These are phyloP conservation scores for Xylaria flabelliformis DNA, from an alignment of 495 filamentous ascomycete species.

Conservation along the genomic window DNA sequence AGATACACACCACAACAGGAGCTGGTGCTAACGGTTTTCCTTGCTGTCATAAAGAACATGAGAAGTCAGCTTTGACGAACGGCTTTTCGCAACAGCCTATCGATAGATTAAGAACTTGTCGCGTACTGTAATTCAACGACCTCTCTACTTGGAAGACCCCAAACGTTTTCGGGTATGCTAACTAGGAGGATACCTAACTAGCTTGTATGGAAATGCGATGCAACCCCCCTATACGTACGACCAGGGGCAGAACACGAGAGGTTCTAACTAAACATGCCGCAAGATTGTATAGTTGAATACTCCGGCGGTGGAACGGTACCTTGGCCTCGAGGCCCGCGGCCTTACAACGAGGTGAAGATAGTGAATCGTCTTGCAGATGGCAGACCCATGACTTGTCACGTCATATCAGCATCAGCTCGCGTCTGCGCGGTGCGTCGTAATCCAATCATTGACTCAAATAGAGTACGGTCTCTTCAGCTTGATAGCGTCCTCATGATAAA, in stretches of 20 bases:
- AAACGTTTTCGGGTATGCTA: background rate
- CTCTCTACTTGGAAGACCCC: background rate
- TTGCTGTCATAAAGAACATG: background rate
- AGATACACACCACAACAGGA: background rate
- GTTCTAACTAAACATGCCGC: background rate
- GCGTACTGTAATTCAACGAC: background rate
- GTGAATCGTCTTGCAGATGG: background rate
- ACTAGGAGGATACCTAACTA: constrained; percentile 1
- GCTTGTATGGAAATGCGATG: constrained; percentile 10
- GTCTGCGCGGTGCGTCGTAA: background rate
- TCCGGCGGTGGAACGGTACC: background rate
- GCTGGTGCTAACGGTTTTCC: background rate
- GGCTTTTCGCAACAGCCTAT: background rate
- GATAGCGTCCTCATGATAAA: background rate
- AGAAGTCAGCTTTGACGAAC: background rate
- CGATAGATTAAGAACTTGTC: no score
- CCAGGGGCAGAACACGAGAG: constrained; percentile 22
- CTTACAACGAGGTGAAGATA: constrained; percentile 4
- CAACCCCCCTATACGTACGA: constrained; percentile 5
- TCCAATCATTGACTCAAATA: background rate
- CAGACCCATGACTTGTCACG: constrained; percentile 11
- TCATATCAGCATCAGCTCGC: constrained; percentile 17
- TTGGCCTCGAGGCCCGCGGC: constrained; percentile 10
- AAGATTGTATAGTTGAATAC: constrained; percentile 3
- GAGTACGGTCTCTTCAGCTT: background rate